phyloP scores from a whole-genome alignment of 495 filamentous ascomycete species.

The Hypomontagnella monticulosa region DNA sequence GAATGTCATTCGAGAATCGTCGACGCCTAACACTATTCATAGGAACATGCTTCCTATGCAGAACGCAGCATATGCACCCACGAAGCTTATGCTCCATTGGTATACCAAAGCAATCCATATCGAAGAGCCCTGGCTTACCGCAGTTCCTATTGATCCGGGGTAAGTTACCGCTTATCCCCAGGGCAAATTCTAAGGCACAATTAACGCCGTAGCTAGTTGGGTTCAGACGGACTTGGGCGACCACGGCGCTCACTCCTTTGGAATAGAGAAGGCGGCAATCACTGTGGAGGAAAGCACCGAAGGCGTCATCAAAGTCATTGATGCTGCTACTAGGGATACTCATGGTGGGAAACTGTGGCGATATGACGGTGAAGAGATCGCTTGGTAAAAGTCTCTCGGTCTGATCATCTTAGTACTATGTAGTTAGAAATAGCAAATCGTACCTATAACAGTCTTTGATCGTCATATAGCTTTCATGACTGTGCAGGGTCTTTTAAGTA shows the following conservation, averaged over 20 bases:
- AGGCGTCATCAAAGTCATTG: slow-evolving; percentile 47
- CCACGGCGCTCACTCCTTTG: background rate
- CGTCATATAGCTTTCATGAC: no score
- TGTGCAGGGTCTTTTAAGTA: no score
- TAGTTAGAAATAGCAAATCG: background rate
- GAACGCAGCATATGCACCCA: slow-evolving; percentile 52
- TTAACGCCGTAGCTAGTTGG: slow-evolving; percentile 37
- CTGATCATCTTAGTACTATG: background rate
- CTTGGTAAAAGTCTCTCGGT: background rate
- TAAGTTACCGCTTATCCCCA: slow-evolving; percentile 1
- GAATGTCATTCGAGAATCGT: background rate
- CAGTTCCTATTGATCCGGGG: slow-evolving; percentile 47
- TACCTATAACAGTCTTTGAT: no score
- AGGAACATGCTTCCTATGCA: slow-evolving; percentile 37
- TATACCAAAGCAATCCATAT: slow-evolving; percentile 48
- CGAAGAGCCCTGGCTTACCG: slow-evolving; percentile 50
- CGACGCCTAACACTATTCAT: background rate
- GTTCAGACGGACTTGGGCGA: slow-evolving; percentile 52
- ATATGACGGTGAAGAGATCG: slow-evolving; percentile 28
- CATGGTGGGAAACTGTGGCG: slow-evolving; percentile 43
- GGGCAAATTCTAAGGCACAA: background rate
- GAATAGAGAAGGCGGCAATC: slow-evolving; percentile 37
- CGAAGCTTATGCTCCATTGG: slow-evolving; percentile 54
- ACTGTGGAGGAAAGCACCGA: slow-evolving; percentile 43
- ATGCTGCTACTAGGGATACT: slow-evolving; percentile 41